These are phyloP conservation scores for Flaveria robusta DNA, from an alignment of 129 eudicot species.

Conservation along the genomic window DNA sequence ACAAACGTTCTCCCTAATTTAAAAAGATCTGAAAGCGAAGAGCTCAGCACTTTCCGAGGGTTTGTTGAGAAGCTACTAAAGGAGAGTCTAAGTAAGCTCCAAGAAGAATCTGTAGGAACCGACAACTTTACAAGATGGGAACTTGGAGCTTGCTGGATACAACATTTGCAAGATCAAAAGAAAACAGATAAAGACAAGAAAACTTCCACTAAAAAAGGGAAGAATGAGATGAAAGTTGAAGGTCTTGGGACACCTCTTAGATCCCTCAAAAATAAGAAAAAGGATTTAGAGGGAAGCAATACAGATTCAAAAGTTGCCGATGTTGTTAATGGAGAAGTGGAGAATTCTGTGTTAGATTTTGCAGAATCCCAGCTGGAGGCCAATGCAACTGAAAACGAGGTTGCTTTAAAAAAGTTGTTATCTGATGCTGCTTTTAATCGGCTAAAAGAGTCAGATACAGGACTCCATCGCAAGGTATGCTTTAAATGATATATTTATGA, in stretches of 20 bases:
- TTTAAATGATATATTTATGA: neutral
- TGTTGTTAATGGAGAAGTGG: slow-evolving; percentile 49
- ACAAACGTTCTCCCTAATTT: slow-evolving; percentile 37
- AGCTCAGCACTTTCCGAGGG: slow-evolving; percentile 47
- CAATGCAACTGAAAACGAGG: slow-evolving; percentile 52
- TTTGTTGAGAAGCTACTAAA: slow-evolving; percentile 65
- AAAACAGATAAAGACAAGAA: slow-evolving; percentile 93
- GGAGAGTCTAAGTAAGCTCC: slow-evolving; percentile 74
- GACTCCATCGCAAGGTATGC: slow-evolving; percentile 82
- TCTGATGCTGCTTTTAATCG: slow-evolving; percentile 84
- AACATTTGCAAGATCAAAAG: slow-evolving; percentile 97
- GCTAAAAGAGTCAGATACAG: slow-evolving; percentile 93
- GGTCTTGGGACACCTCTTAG: slow-evolving; percentile 94
- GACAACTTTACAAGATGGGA: slow-evolving; percentile 93
- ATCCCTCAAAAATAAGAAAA: slow-evolving; percentile 82
- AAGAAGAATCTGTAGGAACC: slow-evolving; percentile 57
- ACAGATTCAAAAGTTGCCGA: slow-evolving; percentile 43
- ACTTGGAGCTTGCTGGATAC: slow-evolving; percentile 99
- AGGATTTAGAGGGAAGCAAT: slow-evolving; percentile 49
- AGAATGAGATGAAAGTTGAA: slow-evolving; percentile 92
- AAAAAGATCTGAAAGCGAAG: slow-evolving; percentile 48
- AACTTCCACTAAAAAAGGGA: slow-evolving; percentile 63
- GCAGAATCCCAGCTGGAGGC: slow-evolving; percentile 51
- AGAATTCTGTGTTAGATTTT: slow-evolving; percentile 42
- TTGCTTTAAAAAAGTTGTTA: slow-evolving; percentile 53